phyloP scores from a whole-genome alignment of 2,329 filamentous ascomycete genomes.

The Beauveria pseudobassiana region DNA sequence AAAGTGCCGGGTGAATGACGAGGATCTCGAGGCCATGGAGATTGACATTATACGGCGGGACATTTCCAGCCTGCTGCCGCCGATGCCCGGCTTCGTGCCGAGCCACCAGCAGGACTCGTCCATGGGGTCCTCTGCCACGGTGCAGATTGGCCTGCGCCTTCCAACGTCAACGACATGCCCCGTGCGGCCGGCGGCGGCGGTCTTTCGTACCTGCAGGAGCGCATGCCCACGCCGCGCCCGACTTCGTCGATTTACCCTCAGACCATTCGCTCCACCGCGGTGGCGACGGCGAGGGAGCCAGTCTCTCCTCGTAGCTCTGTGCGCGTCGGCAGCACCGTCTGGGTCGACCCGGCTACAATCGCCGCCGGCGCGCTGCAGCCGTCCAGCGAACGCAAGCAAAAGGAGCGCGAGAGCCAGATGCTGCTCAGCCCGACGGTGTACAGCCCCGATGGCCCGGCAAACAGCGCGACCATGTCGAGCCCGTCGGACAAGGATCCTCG shows the following conservation, averaged over 20 bases:
- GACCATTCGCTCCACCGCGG: not conserved
- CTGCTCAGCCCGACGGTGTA: slow-evolving; percentile 48
- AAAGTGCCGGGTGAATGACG: not conserved
- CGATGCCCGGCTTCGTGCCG: slow-evolving; percentile 15
- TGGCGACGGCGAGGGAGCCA: not conserved
- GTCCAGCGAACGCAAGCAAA: slow-evolving; percentile 10
- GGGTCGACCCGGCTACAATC: slow-evolving; percentile 5
- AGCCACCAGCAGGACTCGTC: slow-evolving; percentile 51
- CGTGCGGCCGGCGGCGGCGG: slow-evolving; percentile 14
- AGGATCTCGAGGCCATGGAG: not conserved
- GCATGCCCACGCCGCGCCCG: slow-evolving; percentile 3
- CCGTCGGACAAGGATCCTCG: slow-evolving; percentile 3
- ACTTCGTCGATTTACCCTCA: slow-evolving; percentile 9
- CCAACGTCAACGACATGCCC: slow-evolving; percentile 46
- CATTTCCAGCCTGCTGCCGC: slow-evolving; percentile 28
- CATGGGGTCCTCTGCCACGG: slow-evolving; percentile 56
- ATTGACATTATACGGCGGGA: slow-evolving; percentile 1
- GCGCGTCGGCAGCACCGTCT: not conserved
- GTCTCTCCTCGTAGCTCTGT: not conserved
- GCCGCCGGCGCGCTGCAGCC: slow-evolving; percentile 2
- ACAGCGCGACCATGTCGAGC: slow-evolving; percentile 9
- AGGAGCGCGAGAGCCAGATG: slow-evolving; percentile 22
- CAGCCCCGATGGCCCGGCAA: slow-evolving; percentile 26
- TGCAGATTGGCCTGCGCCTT: slow-evolving; percentile 66
- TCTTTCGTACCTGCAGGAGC: slow-evolving; percentile 10